Base-by-base conservation (phyloP, 441 rosid species). In the Populus tomentosa region DNA sequence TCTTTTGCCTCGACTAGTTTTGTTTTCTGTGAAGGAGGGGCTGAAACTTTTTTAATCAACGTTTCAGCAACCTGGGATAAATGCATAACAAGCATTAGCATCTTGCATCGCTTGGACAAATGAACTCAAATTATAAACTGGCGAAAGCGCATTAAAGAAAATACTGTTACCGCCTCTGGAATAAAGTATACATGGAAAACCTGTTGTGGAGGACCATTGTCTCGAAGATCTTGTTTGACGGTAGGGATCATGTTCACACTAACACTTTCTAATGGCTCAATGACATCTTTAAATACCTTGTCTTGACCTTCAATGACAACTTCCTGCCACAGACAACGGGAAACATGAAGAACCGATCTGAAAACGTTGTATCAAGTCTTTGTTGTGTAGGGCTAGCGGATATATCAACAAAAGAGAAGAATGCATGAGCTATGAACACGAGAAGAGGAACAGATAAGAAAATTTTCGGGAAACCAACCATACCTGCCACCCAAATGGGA, bases 401-500 rank as follows among this genome's bases (percentile, higher is more conserved):
- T 20, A 16, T n/a, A 79, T 38, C 20, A 14, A 76, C n/a, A 32
- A 20, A 56, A 10, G 33, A 69, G 73, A 72, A 63, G 65, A 72
- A 32, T 64, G 23, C 69, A 71, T 50, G 38, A 71, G 71, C 6
- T 63, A 70, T 30, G 18, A n/a, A 56, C 35, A 35, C 6, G 64
- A 61, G 38, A 23, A 76, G 18, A 71, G 61, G 61, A 28, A 23
- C 1, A 11, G 21, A 38, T n/a, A 11, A 79, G 30, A 61, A 75
- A 69, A 70, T 23, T 3, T 36, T 10, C 8, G 53, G 75, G 5
- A 4, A 38, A 14, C 13, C 4, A 28, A 28, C 30, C 36, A 30
- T 76, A 89, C 98, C 94, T 95, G 92, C 98, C 98, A 93, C 16
- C 98, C 97, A 67, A 93, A 93, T 33, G 98, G 98, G 83, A 87